Evolutionary conservation across 352 stramenopile genomes (phyloP).

Genomic region (Phytophthora boehmeriae): DNA sequence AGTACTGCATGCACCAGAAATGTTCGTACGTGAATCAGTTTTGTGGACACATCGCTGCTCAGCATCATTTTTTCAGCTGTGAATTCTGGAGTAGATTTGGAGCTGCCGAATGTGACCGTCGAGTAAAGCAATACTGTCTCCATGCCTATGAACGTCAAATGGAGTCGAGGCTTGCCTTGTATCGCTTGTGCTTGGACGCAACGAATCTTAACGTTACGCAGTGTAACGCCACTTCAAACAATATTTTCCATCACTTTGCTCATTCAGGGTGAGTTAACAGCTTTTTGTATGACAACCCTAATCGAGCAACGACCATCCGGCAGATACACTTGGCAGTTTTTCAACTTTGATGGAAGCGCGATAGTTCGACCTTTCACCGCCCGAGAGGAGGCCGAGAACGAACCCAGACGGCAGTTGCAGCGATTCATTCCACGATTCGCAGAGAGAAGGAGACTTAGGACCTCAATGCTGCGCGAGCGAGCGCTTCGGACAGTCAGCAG

Average conservation of each 20-base stretch:
- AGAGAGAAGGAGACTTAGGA: not conserved
- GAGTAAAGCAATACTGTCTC: not conserved
- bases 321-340: not conserved
- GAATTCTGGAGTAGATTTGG: not conserved
- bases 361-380: not conserved
- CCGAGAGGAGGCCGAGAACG: no score
- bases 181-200: no score
- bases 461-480: constrained; percentile 1
- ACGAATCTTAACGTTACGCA: no score
- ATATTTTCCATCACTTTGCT: no score
- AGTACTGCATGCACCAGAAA: constrained; percentile 7
- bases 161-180: not conserved
- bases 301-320: no score
- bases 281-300: no score
- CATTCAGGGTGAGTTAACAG: no score
- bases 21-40: no score
- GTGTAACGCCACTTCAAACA: no score
- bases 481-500: constrained; percentile 15
- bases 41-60: no score
- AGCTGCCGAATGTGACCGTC: not conserved
- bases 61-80: no score
- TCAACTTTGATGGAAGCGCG: not conserved
- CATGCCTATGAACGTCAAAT: not conserved
- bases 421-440: not conserved
- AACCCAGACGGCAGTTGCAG: no score